These are phyloP conservation scores for Paramecium sonneborni DNA, from an alignment of 73 alveolate species.

Conservation along the genomic window DNA sequence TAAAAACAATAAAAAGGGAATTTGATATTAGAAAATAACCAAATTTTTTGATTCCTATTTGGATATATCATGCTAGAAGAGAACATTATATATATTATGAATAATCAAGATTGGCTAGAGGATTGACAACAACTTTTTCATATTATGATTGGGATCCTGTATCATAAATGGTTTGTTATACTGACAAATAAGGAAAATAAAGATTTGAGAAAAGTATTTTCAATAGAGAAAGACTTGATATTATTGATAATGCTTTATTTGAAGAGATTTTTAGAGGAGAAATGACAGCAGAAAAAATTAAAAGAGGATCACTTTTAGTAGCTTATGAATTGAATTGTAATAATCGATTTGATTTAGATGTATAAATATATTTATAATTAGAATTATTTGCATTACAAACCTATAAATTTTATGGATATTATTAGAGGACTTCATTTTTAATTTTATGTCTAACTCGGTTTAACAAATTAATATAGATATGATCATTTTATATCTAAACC, in stretches of 20 bases:
- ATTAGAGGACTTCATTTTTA: conserved; percentile 73
- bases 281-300: conserved; percentile 64
- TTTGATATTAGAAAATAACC: conserved; percentile 77
- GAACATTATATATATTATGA: conserved; percentile 86
- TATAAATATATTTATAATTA: neutral
- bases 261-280: conserved; percentile 69
- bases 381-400: conserved; percentile 83
- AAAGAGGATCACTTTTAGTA: conserved; percentile 76
- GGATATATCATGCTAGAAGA: conserved; percentile 77
- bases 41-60: conserved; percentile 76
- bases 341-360: conserved; percentile 83
- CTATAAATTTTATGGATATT: conserved; percentile 77
- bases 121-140: conserved; percentile 79
- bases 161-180: conserved; percentile 86
- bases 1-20: neutral
- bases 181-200: conserved; percentile 73
- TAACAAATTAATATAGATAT: conserved; percentile 80
- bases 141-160: conserved; percentile 80
- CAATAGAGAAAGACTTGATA: conserved; percentile 80
- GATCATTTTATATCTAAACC: conserved; percentile 76
- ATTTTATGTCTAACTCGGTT: conserved; percentile 70
- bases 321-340: conserved; percentile 72
- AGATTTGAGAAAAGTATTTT: conserved; percentile 77
- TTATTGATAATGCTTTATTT: conserved; percentile 77
- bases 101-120: conserved; percentile 80